Evolutionary conservation across 352 stramenopile genomes (phyloP), one percentile per base, ranked within the genome.

Genomic region (Phytophthora pinifolia): DNA sequence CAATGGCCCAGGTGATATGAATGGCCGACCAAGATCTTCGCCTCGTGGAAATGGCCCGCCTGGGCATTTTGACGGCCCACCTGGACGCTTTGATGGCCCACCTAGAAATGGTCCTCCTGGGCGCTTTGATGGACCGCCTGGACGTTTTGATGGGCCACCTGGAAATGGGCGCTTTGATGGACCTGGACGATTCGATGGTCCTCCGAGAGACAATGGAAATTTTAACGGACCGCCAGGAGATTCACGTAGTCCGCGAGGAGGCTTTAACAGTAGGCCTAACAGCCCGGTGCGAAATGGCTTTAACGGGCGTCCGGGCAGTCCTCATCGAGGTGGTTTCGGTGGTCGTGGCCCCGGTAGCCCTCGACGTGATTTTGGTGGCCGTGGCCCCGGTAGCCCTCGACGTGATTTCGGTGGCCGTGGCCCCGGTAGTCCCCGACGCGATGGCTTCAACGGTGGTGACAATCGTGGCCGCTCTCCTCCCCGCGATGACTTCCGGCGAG

Each of bases 1-100:
- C 13, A 46, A 57, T 14, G 59, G 63, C n/a, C 57, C 58, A 27
- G 61, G 38, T 34, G 31, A 59, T 52, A 63, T 66, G 52, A 74
- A 74, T 25, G 56, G 44, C 4, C 53, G 42, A n/a, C 35, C 54
- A 18, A n/a, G 59, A 22, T 67, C 62, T 18, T 52, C 57, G n/a
- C 25, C n/a, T 45, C 52, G 37, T 29, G 25, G 25, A 20, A 13
- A 42, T 10, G 36, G 25, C 0, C 25, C 25, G 5, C 25, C 25
- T 7, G 25, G 25, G 6, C 25, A 6, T 8, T 29, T 29, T 29
- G 25, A 29, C 8, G 25, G 25, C 4, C 25, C 25, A 3, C 25
- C 13, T 29, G 18, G 39, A 18, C 39, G 18, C 2, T 46, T 46
- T 25, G 18, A 46, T 18, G 39, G 39, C 7, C 39, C 39, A n/a